Evolutionary conservation across 225 moss, liverwort and hornwort genomes (phyloP), one percentile per base, ranked within the genome.

Genomic region (Antitrichia curtipendula): DNA sequence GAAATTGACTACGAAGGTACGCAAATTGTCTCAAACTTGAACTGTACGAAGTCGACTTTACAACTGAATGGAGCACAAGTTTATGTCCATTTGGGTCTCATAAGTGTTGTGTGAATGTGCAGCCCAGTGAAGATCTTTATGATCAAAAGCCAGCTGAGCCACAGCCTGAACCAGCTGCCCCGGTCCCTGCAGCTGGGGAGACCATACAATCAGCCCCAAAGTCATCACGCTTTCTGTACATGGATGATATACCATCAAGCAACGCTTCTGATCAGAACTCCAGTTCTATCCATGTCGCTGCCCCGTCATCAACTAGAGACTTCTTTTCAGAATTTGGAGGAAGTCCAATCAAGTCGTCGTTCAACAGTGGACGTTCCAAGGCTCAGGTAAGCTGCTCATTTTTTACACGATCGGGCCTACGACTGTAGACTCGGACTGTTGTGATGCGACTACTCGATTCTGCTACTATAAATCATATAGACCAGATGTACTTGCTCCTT

Each of bases 131-230:
- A 89, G 94, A 91, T 79, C 88, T 98, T 61, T 98, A 97, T 87
- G 97, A 98, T 91, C 98, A 98, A 91, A 97, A 97, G 84, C 98
- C 97, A 70, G 93, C 92, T 83, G 98, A 98, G 66, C 80, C 90
- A 25, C 91, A 89, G 83, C 95, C 95, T 85, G 96, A 95, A 90
- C 96, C 95, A 87, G 91, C 90, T 62, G 95, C 87, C 78, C 81
- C 91, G 66, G 87, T 88, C 31, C 90, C 87, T 85, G 88, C 91
- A 82, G 85, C 92, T 83, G 95, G 93, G 78, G 91, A 61, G 47
- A 91, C 93, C 57, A 84, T 57, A 62, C 96, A 94, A 86, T 93
- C 92, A 78, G 95, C 97, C 64, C 96, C 95, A 31, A 93, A 94
- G 85, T 89, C 97, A 85, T 97, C 98, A 27, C 97, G 97, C 81